Percentiles rank a stretch among this genome's conserved stretches.
Evolutionary conservation across 805 yeast genomes (phyloP).

Genomic region (Cyberlindnera lachancei): DNA sequence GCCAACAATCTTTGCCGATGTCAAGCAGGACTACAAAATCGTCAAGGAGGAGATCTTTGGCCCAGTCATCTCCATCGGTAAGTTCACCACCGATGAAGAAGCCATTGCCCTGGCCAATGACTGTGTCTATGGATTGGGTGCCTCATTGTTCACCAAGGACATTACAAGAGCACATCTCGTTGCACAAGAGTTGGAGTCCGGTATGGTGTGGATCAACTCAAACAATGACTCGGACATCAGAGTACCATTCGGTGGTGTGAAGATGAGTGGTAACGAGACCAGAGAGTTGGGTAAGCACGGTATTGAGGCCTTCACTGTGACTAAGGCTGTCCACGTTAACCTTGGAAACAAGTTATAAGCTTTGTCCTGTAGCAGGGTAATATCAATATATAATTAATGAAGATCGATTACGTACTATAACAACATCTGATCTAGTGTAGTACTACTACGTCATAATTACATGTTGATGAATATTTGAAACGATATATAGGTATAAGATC

Average conservation of each 20-base stretch:
- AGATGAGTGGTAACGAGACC: slow-evolving; percentile 53
- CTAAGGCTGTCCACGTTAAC: slow-evolving; percentile 67
- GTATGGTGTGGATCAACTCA: slow-evolving; percentile 53
- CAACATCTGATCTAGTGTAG: neutral
- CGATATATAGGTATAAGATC: too few species aligned
- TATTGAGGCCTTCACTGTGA: slow-evolving; percentile 52
- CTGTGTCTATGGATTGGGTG: slow-evolving; percentile 39
- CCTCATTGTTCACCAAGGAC: slow-evolving; percentile 35
- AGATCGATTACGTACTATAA: neutral
- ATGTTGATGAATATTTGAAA: too few species aligned
- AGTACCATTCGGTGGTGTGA: slow-evolving; percentile 65
- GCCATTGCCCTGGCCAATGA: slow-evolving; percentile 36
- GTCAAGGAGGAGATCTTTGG: slow-evolving; percentile 45
- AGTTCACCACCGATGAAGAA: slow-evolving; percentile 37
- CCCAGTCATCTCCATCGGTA: slow-evolving; percentile 40
- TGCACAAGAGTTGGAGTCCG: slow-evolving; percentile 35
- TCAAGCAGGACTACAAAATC: slow-evolving; percentile 31
- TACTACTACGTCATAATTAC: too few species aligned
- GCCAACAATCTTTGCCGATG: slow-evolving; percentile 43
- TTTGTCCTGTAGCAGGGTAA: neutral
- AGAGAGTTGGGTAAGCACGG: slow-evolving; percentile 65
- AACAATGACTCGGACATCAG: slow-evolving; percentile 49
- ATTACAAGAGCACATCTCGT: slow-evolving; percentile 31
- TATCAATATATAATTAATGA: too few species aligned
- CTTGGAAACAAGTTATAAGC: slow-evolving; percentile 29